Base-by-base conservation (phyloP, 768 basidiomycete genomes). In the Mrakia blollopis region DNA sequence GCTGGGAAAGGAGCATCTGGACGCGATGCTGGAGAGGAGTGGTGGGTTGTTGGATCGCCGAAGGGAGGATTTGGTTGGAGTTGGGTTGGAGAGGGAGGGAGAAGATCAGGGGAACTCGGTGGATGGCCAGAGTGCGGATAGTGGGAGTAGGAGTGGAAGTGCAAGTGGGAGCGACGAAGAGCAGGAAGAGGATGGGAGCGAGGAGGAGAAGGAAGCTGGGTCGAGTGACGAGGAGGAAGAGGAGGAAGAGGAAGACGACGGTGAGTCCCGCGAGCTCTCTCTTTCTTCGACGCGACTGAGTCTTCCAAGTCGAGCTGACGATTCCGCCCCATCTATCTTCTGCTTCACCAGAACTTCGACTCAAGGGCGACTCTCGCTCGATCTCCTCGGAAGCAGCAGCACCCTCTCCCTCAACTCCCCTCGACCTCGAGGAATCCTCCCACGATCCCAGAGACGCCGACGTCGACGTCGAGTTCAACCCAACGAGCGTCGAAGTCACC, bases 1-100 rank as follows among this genome's bases (percentile, higher is more conserved):
- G 44, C 86, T 89, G 8, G 93, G 94, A 0, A 91, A 91, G 78
- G 89, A 90, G 79, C 94, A 97, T 83, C 87, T 98, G 30, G 92
- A 95, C 82, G 92, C 91, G 6, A 92, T 98, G 79, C 86, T 98
- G 65, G 89, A 93, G 83, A 91, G 95, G 80, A 95, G 93, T 50
- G 92, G 92, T 0, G 89, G 91, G 68, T 89, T 96, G 75, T 85
- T 97, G 78, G 90, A 91, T 80, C 91, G 92, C 1, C 95, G 96
- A 81, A 89, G 91, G 65, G 86, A 87, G 0, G 91, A 92, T 80
- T 84, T 94, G 63, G 85, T 57, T 85, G 1, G 86, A 87, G 70
- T 86, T 86, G 11, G 88, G 87, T 69, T 73, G 57, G 57, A 57
- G 28, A 25, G 57, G 25, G 57, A 57, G 57, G 57, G 57, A 28